Evolutionary conservation across 2,329 filamentous ascomycete species (phyloP), one percentile per base, ranked within the genome.

Genomic region (Thelonectria rubi): DNA sequence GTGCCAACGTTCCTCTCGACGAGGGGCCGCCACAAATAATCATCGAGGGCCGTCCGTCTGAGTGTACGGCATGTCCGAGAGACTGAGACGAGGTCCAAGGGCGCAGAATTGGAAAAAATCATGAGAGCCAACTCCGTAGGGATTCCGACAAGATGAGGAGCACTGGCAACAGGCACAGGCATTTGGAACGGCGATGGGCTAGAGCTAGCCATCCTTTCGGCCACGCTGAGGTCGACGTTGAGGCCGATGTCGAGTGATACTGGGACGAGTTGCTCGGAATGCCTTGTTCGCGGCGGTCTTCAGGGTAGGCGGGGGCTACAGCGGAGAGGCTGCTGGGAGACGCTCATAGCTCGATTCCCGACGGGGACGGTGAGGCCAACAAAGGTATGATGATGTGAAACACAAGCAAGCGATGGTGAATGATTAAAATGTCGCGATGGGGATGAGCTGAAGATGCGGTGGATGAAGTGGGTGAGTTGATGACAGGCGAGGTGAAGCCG

Each of bases 101-200:
- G 84, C 0, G 84, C 77, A 5, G 97, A 83, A 70, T 86, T 88
- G 34, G 81, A 81, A 14, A 97, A 79, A 48, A 97, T 88, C n/a
- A 84, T 79, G 66, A 91, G 85, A 32, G 97, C 80, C 9, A 97
- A 81, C 74, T 97, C 94, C 12, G 86, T 76, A 0, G 94, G 94
- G 1, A 97, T 83, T 18, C 76, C 73, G 30, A 87, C 74, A 8
- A 92, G 69, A 11, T 8, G 26, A 30, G 26, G 26, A n/a, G n/a
- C n/a, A n/a, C n/a, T n/a, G n/a, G n/a, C n/a, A n/a, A n/a, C n/a
- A n/a, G n/a, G n/a, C n/a, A n/a, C n/a, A n/a, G n/a, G n/a, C n/a
- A n/a, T n/a, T n/a, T n/a, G n/a, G n/a, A n/a, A n/a, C n/a, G 26
- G 26, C 32, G 32, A 34, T 11, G 32, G 11, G 14, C 32, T 24